Base-by-base conservation (phyloP, 1,284 basidiomycete genomes). In the Apiotrichum domesticum region DNA sequence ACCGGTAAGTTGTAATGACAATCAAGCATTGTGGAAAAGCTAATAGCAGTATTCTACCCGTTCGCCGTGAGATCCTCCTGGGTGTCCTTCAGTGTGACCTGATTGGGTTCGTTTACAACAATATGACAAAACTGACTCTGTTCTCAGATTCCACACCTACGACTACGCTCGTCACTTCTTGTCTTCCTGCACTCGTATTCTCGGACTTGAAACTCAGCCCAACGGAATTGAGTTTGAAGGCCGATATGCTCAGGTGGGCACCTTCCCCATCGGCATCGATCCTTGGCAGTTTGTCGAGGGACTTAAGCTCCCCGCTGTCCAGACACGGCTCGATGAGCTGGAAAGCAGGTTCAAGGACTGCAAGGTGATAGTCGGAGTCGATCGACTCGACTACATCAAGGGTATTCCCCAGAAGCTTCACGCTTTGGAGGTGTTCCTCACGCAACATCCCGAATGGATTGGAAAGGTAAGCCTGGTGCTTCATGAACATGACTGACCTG, bases 151-250 rank as follows among this genome's bases (percentile, higher is more conserved):
- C 84, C 95, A 99, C 80, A 99, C 96, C 1, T 99, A 97, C 77
- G 96, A 98, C 78, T 99, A 99, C 71, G 95, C 95, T 1, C 91
- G 96, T 33, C 95, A 99, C 77, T 99, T 99, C 83, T 81, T 99
- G 43, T 97, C 94, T 1, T 95, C 93, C 39, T 98, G 95, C 77
- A 97, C 95, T 2, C 88, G 96, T 49, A 95, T 98, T 64, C 85
- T 98, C 29, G 89, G 88, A 35, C 80, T 98, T n/a, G 87, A 92
- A 4, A 97, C 95, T 1, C 94, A 97, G 87, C 95, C 95, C 5
- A 98, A 98, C 73, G 93, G 95, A 52, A 88, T 97, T 67, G 91
- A 96, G 69, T 95, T 96, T 67, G 91, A 92, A 68, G 93, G 93
- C 15, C 87, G 92, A 15, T 85, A 96, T 62, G 93, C 90, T 13